Evolutionary conservation across 2,329 filamentous ascomycete species (phyloP).

Genomic region (Monilinia fructigena): DNA sequence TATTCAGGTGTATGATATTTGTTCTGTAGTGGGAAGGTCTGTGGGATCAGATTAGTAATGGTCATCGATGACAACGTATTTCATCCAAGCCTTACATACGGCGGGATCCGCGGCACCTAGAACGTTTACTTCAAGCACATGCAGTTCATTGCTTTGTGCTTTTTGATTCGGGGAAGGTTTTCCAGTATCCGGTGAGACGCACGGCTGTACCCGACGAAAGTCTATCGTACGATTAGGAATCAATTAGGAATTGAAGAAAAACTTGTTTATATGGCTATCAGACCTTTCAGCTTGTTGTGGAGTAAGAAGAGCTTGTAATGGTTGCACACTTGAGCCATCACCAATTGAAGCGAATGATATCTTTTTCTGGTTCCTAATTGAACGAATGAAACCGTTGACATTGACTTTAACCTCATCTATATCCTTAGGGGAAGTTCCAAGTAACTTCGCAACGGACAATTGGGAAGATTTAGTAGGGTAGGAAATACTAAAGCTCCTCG

Average conservation of each 20-base stretch:
- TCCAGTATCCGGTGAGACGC: constrained; percentile 74
- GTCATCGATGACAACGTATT: background rate
- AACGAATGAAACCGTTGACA: constrained; percentile 78
- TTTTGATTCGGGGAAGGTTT: constrained; percentile 63
- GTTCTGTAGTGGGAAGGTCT: constrained; percentile 93
- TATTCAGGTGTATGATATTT: constrained; percentile 92
- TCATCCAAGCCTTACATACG: constrained; percentile 51
- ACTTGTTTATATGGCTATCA: constrained; percentile 22
- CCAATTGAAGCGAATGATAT: constrained; percentile 80
- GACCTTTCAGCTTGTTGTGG: constrained; percentile 34
- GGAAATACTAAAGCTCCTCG: constrained; percentile 11
- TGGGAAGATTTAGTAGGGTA: constrained; percentile 2
- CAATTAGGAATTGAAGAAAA: background rate
- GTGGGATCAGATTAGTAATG: constrained; percentile 30
- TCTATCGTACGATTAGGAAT: constrained; percentile 47
- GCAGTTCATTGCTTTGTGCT: constrained; percentile 76
- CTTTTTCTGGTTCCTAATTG: constrained; percentile 81
- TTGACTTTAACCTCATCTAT: constrained; percentile 55
- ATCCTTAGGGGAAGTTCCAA: constrained; percentile 51
- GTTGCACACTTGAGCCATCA: constrained; percentile 78
- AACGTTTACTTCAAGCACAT: constrained; percentile 66
- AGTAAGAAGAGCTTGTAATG: constrained; percentile 59
- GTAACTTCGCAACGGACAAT: constrained; percentile 54
- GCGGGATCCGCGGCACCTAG: constrained; percentile 77
- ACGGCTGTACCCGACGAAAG: constrained; percentile 81